Base-by-base conservation (phyloP, 805 yeast species). In the Wickerhamiella azymoides region DNA sequence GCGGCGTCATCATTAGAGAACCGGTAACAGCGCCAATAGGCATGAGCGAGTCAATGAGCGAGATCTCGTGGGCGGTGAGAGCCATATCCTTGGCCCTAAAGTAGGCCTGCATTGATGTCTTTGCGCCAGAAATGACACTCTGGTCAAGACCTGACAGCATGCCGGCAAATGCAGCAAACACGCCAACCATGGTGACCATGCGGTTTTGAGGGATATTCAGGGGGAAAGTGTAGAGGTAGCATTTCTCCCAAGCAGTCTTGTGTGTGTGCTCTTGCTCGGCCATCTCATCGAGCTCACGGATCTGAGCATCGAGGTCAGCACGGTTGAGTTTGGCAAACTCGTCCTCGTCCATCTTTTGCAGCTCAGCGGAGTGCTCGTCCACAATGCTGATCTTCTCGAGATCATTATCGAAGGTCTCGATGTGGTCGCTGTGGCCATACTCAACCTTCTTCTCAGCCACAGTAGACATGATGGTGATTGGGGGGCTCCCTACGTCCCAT, bases 11-110 rank as follows among this genome's bases (percentile, higher is more conserved):
- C 46, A 75, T 54, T 33, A 78, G 63, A 47, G 79, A 72, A 41
- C 84, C 83, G 26, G 71, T 70, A 60, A 77, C 70, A 26, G 80
- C 83, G 51, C 83, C 83, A 39, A 78, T 60, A 11, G 83, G 83
- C 79, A 77, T 75, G 44, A 75, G 66, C 24, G 79, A 65, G 30
- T 75, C 67, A 17, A 77, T 71, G 50, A 77, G 64, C 1, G 82
- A 76, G 43, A 63, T 63, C 52, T 77, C 67, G 50, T 65, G 62
- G 3, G 62, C 46, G 13, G 64, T 53, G 40, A 77, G 60, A 11
- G 16, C 9, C 26, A 77, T 63, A 18, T 64, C 67, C 2, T 58
- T 57, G 11, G 11, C 14, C 8, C 3, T 7, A n/a, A 30, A 30
- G 33, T 30, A 30, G 33, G 33, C 33, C 33, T 30, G 33, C 71